Evolutionary conservation across 1,284 basidiomycete genomes (phyloP), one percentile per base, ranked within the genome.

Genomic region (Tausonia pullulans): DNA sequence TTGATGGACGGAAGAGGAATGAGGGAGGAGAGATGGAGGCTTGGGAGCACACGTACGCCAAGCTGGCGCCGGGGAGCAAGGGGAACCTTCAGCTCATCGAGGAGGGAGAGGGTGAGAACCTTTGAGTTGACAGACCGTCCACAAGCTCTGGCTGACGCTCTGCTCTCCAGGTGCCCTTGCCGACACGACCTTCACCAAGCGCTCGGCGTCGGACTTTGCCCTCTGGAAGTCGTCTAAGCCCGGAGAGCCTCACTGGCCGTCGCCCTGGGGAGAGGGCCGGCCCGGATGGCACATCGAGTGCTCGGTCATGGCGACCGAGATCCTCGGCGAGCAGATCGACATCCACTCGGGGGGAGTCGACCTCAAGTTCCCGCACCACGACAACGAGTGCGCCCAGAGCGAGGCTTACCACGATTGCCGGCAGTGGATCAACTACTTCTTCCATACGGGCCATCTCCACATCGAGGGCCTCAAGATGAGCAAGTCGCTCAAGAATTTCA

Each of bases 281-380:
- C 96, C 96, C 1, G 96, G 96, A 9, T 99, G 96, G 96, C 96
- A 99, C 75, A 98, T 99, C 66, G 96, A 99, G 76, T 99, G 96
- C 79, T 95, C 91, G 9, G 96, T 98, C 56, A 99, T 99, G 96
- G 95, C 94, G 13, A 90, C 86, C 66, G 93, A 87, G 50, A 82
- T 99, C 59, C 81, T 98, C 57, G 96, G 96, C 7, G 83, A 88
- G 65, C 87, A 86, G 66, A 93, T 99, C 85, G 96, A 98, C 76
- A 94, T 99, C 69, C 96, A 99, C 75, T 96, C 92, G 5, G 96
- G 96, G 58, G 96, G 96, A 11, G 86, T 93, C 59, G 96, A 99
- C 76, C 81, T 99, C 67, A 90, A 92, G 60, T 99, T 99, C 79
- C 96, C 96, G 4, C 96, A 99, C 78, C 96, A 99, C 74, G 96